Evolutionary conservation across 371 early-diverging fungal species (phyloP).

Genomic region (Fennellomyces sp.): DNA sequence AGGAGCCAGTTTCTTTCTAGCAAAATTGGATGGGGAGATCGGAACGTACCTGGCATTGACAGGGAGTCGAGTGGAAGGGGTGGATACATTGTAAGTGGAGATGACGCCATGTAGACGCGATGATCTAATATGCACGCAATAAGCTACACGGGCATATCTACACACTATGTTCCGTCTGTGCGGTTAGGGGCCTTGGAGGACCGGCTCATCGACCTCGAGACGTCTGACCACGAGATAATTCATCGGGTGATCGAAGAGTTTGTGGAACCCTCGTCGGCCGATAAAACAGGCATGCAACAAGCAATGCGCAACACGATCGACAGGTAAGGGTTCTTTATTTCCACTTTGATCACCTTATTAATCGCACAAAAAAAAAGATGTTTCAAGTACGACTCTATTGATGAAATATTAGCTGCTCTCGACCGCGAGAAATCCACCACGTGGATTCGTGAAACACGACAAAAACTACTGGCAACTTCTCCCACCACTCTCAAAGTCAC

Average conservation of each 20-base stretch:
- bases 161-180: slow-evolving; percentile 92
- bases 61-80: slow-evolving; percentile 81
- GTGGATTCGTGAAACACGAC: slow-evolving; percentile 80
- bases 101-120: neutral
- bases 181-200: slow-evolving; percentile 82
- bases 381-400: slow-evolving; percentile 79
- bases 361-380: slow-evolving; percentile 47
- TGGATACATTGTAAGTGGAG: slow-evolving; percentile 79
- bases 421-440: slow-evolving; percentile 58
- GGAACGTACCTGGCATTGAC: slow-evolving; percentile 95
- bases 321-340: slow-evolving; percentile 32
- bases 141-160: slow-evolving; percentile 92
- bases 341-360: neutral
- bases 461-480: slow-evolving; percentile 67
- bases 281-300: slow-evolving; percentile 54
- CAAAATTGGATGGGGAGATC: slow-evolving; percentile 89
- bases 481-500: slow-evolving; percentile 91
- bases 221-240: slow-evolving; percentile 81
- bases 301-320: slow-evolving; percentile 76
- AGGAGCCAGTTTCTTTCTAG: slow-evolving; percentile 92
- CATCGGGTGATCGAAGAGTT: slow-evolving; percentile 93
- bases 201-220: slow-evolving; percentile 82
- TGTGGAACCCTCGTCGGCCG: slow-evolving; percentile 53
- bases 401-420: slow-evolving; percentile 82
- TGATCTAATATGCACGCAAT: too few species aligned